These are phyloP conservation scores for Mimosa pudica DNA, from an alignment of 306 rosid genomes.

Conservation along the genomic window DNA sequence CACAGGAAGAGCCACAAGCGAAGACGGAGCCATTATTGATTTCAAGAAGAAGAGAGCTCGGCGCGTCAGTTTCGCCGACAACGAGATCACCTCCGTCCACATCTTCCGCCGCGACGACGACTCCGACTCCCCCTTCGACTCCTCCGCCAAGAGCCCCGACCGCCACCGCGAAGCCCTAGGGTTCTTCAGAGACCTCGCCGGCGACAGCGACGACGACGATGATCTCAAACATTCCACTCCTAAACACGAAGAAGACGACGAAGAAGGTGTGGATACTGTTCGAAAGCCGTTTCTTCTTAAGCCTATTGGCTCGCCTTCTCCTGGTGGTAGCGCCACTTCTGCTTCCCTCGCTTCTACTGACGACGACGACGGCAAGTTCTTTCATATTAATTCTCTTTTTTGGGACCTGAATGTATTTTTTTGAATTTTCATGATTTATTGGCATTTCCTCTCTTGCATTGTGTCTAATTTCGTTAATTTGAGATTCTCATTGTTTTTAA, in stretches of 20 bases:
- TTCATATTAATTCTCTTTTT: too few relatives aligned
- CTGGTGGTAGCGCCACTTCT: slow-evolving; percentile 45
- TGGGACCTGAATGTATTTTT: too few relatives aligned
- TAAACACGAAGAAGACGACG: slow-evolving; percentile 22
- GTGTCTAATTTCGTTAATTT: neutral
- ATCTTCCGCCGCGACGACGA: slow-evolving; percentile 78
- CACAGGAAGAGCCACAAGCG: slow-evolving; percentile 1
- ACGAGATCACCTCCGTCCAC: slow-evolving; percentile 92
- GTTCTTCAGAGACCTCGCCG: neutral
- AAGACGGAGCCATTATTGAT: slow-evolving; percentile 50
- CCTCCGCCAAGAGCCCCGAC: slow-evolving; percentile 13
- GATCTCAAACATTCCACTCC: slow-evolving; percentile 31
- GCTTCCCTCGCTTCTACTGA: slow-evolving; percentile 28
- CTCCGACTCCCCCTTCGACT: slow-evolving; percentile 51
- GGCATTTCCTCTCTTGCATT: neutral
- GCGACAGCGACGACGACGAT: slow-evolving; percentile 43
- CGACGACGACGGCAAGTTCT: slow-evolving; percentile 43
- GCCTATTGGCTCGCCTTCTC: slow-evolving; percentile 44
- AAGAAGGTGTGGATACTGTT: slow-evolving; percentile 28
- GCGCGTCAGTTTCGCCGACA: slow-evolving; percentile 95
- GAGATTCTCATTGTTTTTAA: neutral
- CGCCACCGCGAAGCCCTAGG: too few relatives aligned
- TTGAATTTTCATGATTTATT: neutral
- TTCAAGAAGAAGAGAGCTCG: slow-evolving; percentile 63
- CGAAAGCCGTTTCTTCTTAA: slow-evolving; percentile 38